Base-by-base conservation (phyloP, 1,139 yeast genomes). In the Debaryomyces singareniensis region DNA sequence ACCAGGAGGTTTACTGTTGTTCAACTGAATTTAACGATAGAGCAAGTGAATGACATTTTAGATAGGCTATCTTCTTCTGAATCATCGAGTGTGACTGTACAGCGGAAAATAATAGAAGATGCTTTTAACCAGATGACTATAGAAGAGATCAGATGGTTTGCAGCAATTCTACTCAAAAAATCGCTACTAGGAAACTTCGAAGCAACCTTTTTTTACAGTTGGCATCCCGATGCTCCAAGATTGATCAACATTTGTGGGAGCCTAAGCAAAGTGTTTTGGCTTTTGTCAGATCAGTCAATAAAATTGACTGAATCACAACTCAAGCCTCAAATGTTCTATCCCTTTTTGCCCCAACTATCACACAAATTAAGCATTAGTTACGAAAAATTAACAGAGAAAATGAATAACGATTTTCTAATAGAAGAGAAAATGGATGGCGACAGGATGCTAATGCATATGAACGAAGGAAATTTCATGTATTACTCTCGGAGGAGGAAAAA, bases 351-450 rank as follows among this genome's bases (percentile, higher is more conserved):
- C 1, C 93, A 83, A 50, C 55, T 81, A 20, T 78, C 91, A 0
- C 65, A 71, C 24, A 75, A 73, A 39, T 58, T 77, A 4, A 57
- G 59, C 18, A 52, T 58, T 4, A 56, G 68, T 13, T 78, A 79
- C 46, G 67, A 65, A 4, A 55, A 59, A 13, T 55, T 79, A 13
- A 68, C 77, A 12, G 46, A 49, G 9, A 59, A 55, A 22, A 59
- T 80, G 56, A 37, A 46, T 12, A 44, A 48, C 28, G 71, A 71
- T 21, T 86, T 86, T 46, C 72, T 68, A 34, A 75, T 91, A 15
- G 97, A 91, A 46, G 96, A 91, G 50, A 91, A 91, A 49, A 71
- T 87, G 61, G 97, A 91, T 53, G 98, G 98, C 3, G 97, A 89
- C 49, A 58, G 98, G 39, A 76, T 85, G 49, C 78, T 84, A 31